These are phyloP conservation scores for Cytospora piceae DNA, from an alignment of 2,329 filamentous ascomycete genomes.

Conservation along the genomic window DNA sequence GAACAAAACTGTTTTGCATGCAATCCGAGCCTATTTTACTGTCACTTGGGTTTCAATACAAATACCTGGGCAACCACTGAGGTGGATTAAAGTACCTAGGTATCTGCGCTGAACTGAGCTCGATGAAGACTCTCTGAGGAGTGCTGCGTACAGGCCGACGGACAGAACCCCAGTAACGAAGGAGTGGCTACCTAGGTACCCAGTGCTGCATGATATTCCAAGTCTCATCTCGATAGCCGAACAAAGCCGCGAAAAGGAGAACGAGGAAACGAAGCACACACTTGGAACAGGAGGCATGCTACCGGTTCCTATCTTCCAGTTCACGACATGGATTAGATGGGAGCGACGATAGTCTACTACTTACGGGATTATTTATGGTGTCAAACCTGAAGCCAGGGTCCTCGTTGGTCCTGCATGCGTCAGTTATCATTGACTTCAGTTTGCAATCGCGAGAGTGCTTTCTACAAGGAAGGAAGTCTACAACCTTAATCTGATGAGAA, in stretches of 20 bases:
- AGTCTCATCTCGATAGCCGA: no score
- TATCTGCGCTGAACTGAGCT: neutral
- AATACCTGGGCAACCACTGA: neutral
- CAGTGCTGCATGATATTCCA: no score
- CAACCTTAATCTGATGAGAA: neutral
- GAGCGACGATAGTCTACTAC: neutral
- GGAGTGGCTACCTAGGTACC: neutral
- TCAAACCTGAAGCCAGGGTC: neutral
- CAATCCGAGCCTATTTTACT: neutral
- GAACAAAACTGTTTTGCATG: neutral
- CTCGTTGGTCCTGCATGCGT: neutral
- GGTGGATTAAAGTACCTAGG: neutral
- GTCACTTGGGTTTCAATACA: neutral
- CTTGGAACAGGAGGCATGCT: no score
- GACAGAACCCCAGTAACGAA: neutral
- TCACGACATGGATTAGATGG: slow-evolving; percentile 1
- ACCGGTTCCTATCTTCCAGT: neutral
- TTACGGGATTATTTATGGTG: neutral
- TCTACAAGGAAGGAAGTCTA: neutral
- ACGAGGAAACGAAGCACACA: no score
- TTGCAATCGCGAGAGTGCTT: neutral
- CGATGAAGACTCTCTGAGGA: neutral
- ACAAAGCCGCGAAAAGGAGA: no score
- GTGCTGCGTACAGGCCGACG: neutral
- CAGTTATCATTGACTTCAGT: neutral